phyloP scores from a whole-genome alignment of 768 basidiomycete genomes.

The Leccinellum albellum region DNA sequence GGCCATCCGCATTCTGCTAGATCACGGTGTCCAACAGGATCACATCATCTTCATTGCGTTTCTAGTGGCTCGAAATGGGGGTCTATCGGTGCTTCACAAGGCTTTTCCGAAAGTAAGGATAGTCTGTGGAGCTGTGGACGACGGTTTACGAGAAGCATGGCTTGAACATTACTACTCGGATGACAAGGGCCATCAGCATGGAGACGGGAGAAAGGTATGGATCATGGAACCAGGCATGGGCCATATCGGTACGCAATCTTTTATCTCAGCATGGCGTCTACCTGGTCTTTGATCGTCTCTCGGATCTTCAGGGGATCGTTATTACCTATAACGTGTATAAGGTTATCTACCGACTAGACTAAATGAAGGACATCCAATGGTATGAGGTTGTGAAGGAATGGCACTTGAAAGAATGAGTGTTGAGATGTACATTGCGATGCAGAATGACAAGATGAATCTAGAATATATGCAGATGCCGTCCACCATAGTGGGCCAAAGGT shows the following conservation, averaged over 20 bases:
- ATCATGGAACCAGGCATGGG: conserved; percentile 87
- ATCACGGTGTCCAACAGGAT: conserved; percentile 84
- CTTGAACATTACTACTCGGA: conserved; percentile 53
- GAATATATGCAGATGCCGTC: not conserved
- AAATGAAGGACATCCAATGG: not conserved
- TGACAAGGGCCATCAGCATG: conserved; percentile 37
- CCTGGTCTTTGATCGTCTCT: not conserved
- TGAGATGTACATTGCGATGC: conserved; percentile 14
- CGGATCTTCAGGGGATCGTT: conserved; percentile 37
- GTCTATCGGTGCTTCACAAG: conserved; percentile 67
- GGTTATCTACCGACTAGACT: conserved; percentile 5
- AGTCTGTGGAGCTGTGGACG: conserved; percentile 81
- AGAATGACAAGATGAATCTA: conserved; percentile 6
- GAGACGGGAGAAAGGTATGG: conserved; percentile 67
- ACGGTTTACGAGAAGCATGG: conserved; percentile 73
- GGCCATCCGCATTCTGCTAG: conserved; percentile 89
- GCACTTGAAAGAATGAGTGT: conserved; percentile 11
- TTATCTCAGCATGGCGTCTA: not conserved
- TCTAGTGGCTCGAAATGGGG: conserved; percentile 79
- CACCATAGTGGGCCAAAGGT: conserved; percentile 2
- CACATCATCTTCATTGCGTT: conserved; percentile 89
- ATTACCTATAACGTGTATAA: conserved; percentile 29
- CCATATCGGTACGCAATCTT: conserved; percentile 60
- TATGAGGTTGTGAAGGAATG: conserved; percentile 8
- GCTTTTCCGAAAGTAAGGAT: conserved; percentile 87